These are phyloP conservation scores for Phytophthora foliorum DNA, from an alignment of 352 stramenopile genomes.

Conservation along the genomic window DNA sequence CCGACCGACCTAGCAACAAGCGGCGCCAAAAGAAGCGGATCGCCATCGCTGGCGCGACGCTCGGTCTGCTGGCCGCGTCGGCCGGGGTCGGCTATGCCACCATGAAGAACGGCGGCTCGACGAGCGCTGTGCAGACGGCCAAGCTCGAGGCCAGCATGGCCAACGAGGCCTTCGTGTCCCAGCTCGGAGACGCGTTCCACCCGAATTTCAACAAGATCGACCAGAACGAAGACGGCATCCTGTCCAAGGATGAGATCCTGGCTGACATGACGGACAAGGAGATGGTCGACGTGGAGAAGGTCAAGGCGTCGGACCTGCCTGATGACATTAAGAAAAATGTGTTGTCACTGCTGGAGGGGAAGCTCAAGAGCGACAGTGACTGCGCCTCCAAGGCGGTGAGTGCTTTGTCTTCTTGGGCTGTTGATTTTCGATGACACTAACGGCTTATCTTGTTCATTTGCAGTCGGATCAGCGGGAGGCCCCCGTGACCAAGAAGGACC, in stretches of 20 bases:
- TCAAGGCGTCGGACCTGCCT: constrained; percentile 24
- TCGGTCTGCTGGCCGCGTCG: constrained; percentile 54
- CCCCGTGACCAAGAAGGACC: constrained; percentile 7
- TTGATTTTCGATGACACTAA: not conserved
- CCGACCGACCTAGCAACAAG: constrained; percentile 48
- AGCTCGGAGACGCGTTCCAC: constrained; percentile 51
- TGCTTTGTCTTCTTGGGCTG: not conserved
- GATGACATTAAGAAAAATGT: constrained; percentile 31
- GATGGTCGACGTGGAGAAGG: constrained; percentile 20
- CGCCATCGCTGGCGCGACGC: constrained; percentile 50
- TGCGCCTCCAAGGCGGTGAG: constrained; percentile 24
- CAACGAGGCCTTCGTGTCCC: constrained; percentile 41
- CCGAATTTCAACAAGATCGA: constrained; percentile 51
- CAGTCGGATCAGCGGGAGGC: constrained; percentile 6
- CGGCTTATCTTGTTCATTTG: not conserved
- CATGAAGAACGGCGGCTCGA: constrained; percentile 23
- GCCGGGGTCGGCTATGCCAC: constrained; percentile 57
- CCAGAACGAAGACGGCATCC: constrained; percentile 30
- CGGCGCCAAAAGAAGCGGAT: constrained; percentile 68
- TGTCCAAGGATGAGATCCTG: constrained; percentile 26
- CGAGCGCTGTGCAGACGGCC: constrained; percentile 17
- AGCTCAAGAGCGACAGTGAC: constrained; percentile 30
- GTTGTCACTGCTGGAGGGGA: constrained; percentile 19
- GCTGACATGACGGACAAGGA: constrained; percentile 26
- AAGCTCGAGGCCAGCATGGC: constrained; percentile 21